Conservation (phyloP, 108 stramenopile species). For the Thalassiosira profunda region DNA sequence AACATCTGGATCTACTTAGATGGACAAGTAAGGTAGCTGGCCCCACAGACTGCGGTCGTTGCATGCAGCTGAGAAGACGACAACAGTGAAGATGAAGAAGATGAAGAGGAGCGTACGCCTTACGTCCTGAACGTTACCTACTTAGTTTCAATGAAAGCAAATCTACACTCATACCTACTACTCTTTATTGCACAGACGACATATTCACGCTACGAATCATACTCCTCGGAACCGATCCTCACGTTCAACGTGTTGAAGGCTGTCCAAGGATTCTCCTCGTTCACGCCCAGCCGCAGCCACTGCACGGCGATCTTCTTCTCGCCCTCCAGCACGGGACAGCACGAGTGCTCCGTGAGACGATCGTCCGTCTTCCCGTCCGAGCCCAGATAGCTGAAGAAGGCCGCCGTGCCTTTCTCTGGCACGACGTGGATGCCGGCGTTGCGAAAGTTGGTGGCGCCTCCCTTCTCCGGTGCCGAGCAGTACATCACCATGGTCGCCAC, state of each 20-base stretch:
- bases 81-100: too few species aligned
- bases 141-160: too few species aligned
- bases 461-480: constrained; percentile 76
- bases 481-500: constrained; percentile 96
- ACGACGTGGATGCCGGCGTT: constrained; percentile 79
- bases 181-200: too few species aligned
- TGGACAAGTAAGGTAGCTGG: too few species aligned
- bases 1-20: too few species aligned
- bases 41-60: too few species aligned
- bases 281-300: constrained; percentile 93
- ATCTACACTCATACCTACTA: too few species aligned
- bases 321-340: constrained; percentile 91
- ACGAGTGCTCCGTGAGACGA: constrained; percentile 84
- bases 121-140: too few species aligned
- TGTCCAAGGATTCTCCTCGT: constrained; percentile 78
- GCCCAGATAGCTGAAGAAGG: constrained; percentile 88
- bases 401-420: constrained; percentile 71
- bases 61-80: too few species aligned
- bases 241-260: constrained; percentile 78
- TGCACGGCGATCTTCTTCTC: constrained; percentile 83
- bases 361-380: constrained; percentile 67
- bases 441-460: constrained; percentile 92
- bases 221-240: constrained; percentile 43
- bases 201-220: too few species aligned
- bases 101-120: too few species aligned